Evolutionary conservation across 1,284 basidiomycete genomes (phyloP), one percentile per base, ranked within the genome.

Genomic region (Afroboletus lepidellus): DNA sequence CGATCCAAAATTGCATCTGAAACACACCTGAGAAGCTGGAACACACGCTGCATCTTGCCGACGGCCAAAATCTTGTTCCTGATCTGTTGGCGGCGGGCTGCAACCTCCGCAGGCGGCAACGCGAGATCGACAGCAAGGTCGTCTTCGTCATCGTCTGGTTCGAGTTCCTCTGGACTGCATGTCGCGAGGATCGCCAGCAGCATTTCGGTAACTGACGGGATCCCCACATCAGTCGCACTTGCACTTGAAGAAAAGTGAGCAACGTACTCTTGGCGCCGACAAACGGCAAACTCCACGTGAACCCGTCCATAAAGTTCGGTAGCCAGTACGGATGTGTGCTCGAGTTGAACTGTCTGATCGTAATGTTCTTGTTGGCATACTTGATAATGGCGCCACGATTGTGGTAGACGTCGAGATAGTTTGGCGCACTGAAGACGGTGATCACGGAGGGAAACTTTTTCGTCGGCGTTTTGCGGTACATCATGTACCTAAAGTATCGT

Each of bases 301-400:
- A 99, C 34, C 92, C 96, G 69, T 99, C 94, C 91, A 98, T 98
- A 64, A 98, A 98, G 74, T 98, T 99, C 3, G 96, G 96, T 37
- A 99, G 75, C 85, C 87, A 90, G 65, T 85, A 89, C 3, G 96
- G 97, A 70, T 99, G 96, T 29, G 89, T 82, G 36, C 84, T 90
- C 61, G 90, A 91, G 72, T 99, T 98, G 78, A 94, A 99, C 72
- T 98, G 96, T 54, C 92, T 80, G 60, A 97, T 96, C 43, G 95
- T 98, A 77, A 99, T 97, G 57, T 95, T 96, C 75, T 94, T 96
- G 73, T 95, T 94, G 60, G 94, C 94, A 68, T 99, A 98, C 74
- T 98, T 98, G 72, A 99, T 85, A 32, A 99, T 89, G 1, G 96
- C 96, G 1, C 84, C 91, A 61, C 90, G 88, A 72, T 92, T 92